Base-by-base conservation (phyloP, 2,329 filamentous ascomycete genomes). In the Botrytis tulipae region DNA sequence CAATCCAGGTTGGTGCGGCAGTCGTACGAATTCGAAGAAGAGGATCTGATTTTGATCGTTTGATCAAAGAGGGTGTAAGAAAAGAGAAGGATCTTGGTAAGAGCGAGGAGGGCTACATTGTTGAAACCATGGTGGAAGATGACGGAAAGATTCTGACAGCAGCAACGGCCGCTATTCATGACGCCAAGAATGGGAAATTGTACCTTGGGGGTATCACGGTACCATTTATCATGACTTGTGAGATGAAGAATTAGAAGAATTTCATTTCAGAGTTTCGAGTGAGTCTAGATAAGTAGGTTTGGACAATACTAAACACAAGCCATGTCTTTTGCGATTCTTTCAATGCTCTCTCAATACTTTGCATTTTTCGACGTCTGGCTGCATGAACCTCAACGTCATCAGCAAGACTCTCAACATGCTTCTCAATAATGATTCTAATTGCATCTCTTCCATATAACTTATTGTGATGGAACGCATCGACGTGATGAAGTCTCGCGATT, bases 61-160 rank as follows among this genome's bases (percentile, higher is more conserved):
- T 62, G 69, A 40, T 37, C 25, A 29, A 42, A 29, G 46, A 40
- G 35, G 37, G 35, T 3, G 8, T 16, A 32, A 71, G 35, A 35
- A 4, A 60, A 48, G 54, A 8, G 25, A 48, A 37, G 12, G 35
- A 42, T 44, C 35, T 61, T 20, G 60, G 63, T 10, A 59, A 63
- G 72, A 63, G 35, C 16, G 14, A 46, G 12, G 48, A 37, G 7
- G 72, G 60, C 37, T 71, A 73, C 20, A 12, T 40, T 32, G 68
- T 71, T 40, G 67, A 71, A n/a, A 71, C n/a, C 5, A 20, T 73
- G 3, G 59, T 71, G 12, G 72, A 73, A 42, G 72, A 73, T 59
- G 32, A 73, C n/a, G 68, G 67, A 20, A 29, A 32, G 0, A 22
- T 66, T 37, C 22, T 73, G 40, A 35, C 59, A 2, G 68, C 29